Evolutionary conservation across 2,329 filamentous ascomycete genomes (phyloP), one percentile per base, ranked within the genome.

Genomic region (Stagonosporopsis rhizophila): DNA sequence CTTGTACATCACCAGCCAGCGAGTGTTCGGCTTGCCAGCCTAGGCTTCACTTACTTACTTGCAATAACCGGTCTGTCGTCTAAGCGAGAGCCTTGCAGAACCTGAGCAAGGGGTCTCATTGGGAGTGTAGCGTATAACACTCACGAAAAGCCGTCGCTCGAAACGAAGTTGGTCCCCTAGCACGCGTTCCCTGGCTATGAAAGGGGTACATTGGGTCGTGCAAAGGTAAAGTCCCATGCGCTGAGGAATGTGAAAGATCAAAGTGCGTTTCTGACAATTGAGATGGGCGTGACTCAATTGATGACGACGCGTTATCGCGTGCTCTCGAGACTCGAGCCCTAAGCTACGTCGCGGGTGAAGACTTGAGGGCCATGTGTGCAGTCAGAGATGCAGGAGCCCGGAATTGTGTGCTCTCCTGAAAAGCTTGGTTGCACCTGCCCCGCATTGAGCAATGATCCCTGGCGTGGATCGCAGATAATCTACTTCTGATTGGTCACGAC

Each of bases 401-500:
- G 20, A 30, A 4, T 32, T 9, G 15, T n/a, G 14, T 42, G n/a
- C 30, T 53, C 19, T 39, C 14, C 22, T 27, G 25, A 14, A 42
- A 17, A 20, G 37, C 35, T 25, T 40, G n/a, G 25, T 11, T 28
- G 15, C 32, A 19, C 46, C 46, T 32, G 38, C 46, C 23, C 44
- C 39, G 44, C 44, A 30, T 48, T 28, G 22, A 53, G 38, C 44
- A 41, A 42, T 23, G 27, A 34, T n/a, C 19, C 14, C 27, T 41
- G 27, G 22, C 44, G 44, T 15, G 14, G n/a, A 48, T 32, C 44
- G 34, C 7, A 2, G 37, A 23, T 6, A 11, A 4, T 23, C 20
- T 23, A 19, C 6, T 25, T 44, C 32, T 49, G 20, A 49, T 55
- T 55, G 52, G 52, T 15, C 15, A 39, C 30, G 25, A n/a, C 25